Evolutionary conservation across 768 basidiomycete genomes (phyloP).

Genomic region (Leccinum disarticulatum): DNA sequence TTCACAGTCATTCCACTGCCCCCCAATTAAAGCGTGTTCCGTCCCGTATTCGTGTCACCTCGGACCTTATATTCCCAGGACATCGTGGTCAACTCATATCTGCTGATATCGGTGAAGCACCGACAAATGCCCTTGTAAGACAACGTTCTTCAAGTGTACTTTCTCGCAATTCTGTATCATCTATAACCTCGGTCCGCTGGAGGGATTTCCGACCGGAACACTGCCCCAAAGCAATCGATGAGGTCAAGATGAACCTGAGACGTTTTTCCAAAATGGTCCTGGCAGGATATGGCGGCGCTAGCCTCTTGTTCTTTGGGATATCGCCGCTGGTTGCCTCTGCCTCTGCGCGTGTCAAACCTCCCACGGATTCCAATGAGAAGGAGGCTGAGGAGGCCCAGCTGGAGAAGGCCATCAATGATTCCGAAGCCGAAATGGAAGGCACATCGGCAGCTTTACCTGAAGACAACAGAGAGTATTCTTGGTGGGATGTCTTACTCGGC

Average conservation of each 20-base stretch:
- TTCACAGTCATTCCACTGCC: constrained; percentile 45
- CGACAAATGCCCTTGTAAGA: constrained; percentile 31
- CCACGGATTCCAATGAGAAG: constrained; percentile 40
- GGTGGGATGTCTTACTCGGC: constrained; percentile 83
- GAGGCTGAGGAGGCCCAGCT: constrained; percentile 60
- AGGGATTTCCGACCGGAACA: constrained; percentile 25
- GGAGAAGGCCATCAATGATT: constrained; percentile 65
- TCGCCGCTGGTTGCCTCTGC: constrained; percentile 34
- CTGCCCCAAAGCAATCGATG: constrained; percentile 37
- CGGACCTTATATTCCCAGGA: constrained; percentile 68
- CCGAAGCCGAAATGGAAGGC: constrained; percentile 60
- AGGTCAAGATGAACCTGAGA: constrained; percentile 69
- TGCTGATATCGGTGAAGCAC: constrained; percentile 75
- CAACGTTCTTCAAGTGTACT: constrained; percentile 31
- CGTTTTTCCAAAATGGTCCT: constrained; percentile 81
- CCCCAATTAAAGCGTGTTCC: constrained; percentile 31
- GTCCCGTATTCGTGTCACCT: constrained; percentile 71
- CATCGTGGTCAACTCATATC: constrained; percentile 71
- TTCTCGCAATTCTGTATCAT: constrained; percentile 27
- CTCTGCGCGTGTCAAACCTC: constrained; percentile 21
- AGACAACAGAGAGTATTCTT: constrained; percentile 51
- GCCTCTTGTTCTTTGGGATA: constrained; percentile 78
- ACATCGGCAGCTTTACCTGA: constrained; percentile 33
- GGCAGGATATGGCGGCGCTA: constrained; percentile 83
- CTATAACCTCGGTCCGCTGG: constrained; percentile 27